Conservation (phyloP, 148 eudicot species). For the Rhododendron molle region DNA sequence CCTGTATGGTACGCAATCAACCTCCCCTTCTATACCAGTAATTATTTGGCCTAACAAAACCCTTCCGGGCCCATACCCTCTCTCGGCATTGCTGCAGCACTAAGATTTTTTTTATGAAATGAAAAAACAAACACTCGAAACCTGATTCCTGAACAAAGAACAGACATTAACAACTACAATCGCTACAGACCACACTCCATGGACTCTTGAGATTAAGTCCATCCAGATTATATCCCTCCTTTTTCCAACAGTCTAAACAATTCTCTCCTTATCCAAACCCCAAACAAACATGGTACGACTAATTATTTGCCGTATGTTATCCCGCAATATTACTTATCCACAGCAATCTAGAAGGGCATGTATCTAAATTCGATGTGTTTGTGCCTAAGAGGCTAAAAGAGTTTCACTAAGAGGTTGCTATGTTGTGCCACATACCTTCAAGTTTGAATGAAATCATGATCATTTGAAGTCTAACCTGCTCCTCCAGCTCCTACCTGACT, state of each 20-base stretch:
- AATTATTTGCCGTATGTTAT: no score
- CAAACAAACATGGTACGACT: no score
- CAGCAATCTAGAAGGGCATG: neutral
- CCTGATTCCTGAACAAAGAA: neutral
- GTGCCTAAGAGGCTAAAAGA: neutral
- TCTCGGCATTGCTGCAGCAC: neutral
- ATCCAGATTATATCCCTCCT: no score
- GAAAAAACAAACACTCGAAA: neutral
- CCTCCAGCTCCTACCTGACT: neutral
- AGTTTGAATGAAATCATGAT: neutral
- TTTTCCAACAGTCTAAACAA: no score
- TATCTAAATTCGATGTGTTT: neutral
- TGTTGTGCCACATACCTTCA: neutral
- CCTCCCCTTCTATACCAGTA: neutral
- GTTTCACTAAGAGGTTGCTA: neutral
- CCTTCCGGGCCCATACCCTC: neutral
- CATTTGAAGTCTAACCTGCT: neutral
- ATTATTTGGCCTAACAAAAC: neutral
- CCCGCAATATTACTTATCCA: neutral
- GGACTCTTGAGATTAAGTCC: no score
- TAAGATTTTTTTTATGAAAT: neutral
- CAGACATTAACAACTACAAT: neutral
- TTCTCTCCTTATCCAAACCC: no score
- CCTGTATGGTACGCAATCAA: slow-evolving; percentile 28
- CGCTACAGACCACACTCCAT: no score